These are phyloP conservation scores for Hymenoscyphus scutula DNA, from an alignment of 2,329 filamentous ascomycete genomes.

Conservation along the genomic window DNA sequence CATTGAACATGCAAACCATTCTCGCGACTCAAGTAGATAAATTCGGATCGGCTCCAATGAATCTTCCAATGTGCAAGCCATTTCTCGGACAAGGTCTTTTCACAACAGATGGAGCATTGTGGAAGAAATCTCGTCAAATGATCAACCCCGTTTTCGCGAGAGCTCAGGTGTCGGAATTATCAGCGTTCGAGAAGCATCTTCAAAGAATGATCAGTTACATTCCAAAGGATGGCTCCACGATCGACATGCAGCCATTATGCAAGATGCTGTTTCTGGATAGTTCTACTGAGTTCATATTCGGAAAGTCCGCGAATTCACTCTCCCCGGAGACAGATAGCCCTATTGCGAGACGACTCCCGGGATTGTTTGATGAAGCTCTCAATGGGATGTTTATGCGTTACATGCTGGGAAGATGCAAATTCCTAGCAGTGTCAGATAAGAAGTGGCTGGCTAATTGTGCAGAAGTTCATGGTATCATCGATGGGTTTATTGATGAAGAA, in stretches of 20 bases:
- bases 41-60: conserved; percentile 9
- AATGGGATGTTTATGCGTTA: conserved; percentile 15
- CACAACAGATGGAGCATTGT: conserved; percentile 1
- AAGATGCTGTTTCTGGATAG: conserved; percentile 64
- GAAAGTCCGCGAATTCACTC: conserved; percentile 34
- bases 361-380: conserved; percentile 17
- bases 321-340: conserved; percentile 11
- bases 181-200: conserved; percentile 59
- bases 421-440: conserved; percentile 9
- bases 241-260: conserved; percentile 61
- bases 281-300: conserved; percentile 20
- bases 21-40: conserved; percentile 9
- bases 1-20: conserved; percentile 7
- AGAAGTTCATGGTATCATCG: conserved; percentile 16
- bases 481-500: conserved; percentile 20
- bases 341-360: conserved; percentile 10
- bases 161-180: conserved; percentile 47
- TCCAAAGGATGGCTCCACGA: conserved; percentile 48
- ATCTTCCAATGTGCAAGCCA: conserved; percentile 3
- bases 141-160: conserved; percentile 52
- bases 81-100: conserved; percentile 4
- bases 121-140: conserved; percentile 31
- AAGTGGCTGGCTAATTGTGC: conserved; percentile 13
- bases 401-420: conserved; percentile 12
- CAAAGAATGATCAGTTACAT: conserved; percentile 54